A percentile compares a stretch with the other conserved stretches of the same genome.
Conservation (phyloP, 129 eudicot species). For the Cynara cardunculus region DNA sequence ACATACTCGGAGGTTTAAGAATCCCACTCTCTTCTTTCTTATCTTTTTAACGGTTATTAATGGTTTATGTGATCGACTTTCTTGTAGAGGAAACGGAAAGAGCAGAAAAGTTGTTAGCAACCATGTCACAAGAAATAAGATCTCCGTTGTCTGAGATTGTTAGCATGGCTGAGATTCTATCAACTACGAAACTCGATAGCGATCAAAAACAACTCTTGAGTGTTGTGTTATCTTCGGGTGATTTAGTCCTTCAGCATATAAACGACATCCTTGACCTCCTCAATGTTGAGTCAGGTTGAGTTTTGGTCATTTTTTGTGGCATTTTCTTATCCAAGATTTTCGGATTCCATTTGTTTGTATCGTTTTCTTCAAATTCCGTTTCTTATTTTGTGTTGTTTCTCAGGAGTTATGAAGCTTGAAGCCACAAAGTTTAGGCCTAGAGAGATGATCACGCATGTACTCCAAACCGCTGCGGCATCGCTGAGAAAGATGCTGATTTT, state of each 20-base stretch:
- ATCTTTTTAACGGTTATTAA: neutral
- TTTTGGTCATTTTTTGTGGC: conserved; percentile 1
- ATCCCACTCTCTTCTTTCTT: neutral
- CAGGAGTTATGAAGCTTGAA: conserved; percentile 83
- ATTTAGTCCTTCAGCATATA: conserved; percentile 64
- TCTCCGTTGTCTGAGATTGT: conserved; percentile 75
- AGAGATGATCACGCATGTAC: conserved; percentile 79
- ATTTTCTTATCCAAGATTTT: neutral
- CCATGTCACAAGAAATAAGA: conserved; percentile 84
- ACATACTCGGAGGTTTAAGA: neutral
- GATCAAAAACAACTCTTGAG: conserved; percentile 53
- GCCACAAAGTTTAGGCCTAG: conserved; percentile 85
- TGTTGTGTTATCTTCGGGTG: conserved; percentile 77
- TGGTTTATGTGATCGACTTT: neutral
- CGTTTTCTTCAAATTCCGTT: neutral
- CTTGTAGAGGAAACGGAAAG: conserved; percentile 72
- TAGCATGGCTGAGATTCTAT: conserved; percentile 66
- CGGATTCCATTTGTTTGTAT: neutral
- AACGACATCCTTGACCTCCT: conserved; percentile 82
- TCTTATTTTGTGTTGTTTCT: neutral
- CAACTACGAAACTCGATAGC: conserved; percentile 61
- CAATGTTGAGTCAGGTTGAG: conserved; percentile 76
- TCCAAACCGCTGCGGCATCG: conserved; percentile 81
- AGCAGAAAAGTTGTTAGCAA: conserved; percentile 75
- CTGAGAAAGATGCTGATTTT: conserved; percentile 53